Evolutionary conservation across 345 rosid species (phyloP).

Genomic region (Eucalyptus leucophloia): DNA sequence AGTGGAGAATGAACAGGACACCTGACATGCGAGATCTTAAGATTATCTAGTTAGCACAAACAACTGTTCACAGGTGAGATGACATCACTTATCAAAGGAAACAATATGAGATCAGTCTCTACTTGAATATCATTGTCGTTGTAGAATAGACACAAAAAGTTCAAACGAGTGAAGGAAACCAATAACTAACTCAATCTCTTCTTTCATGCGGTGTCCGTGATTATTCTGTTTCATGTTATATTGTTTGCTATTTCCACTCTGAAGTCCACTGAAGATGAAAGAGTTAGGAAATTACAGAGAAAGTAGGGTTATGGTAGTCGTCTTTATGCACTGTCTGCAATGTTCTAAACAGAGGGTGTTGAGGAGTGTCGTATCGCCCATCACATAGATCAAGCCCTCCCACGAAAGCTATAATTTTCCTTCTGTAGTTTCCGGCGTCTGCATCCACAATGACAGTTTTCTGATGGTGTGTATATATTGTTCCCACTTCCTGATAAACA

Average conservation of each 20-base stretch:
- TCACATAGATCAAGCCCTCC: slow-evolving; percentile 97
- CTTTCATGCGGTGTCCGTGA: neutral
- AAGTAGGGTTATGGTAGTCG: slow-evolving; percentile 90
- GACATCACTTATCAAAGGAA: neutral
- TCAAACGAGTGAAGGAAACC: neutral
- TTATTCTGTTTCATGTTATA: neutral
- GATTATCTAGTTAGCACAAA: neutral
- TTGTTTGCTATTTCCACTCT: neutral
- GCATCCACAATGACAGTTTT: slow-evolving; percentile 89
- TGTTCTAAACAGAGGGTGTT: slow-evolving; percentile 70
- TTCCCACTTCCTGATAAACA: slow-evolving; percentile 67
- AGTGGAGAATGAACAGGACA: neutral
- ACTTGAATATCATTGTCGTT: neutral
- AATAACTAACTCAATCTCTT: neutral
- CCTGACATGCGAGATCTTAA: neutral
- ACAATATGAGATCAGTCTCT: neutral
- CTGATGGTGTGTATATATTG: slow-evolving; percentile 96
- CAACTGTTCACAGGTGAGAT: neutral
- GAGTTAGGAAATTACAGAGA: slow-evolving; percentile 35
- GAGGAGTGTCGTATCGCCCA: slow-evolving; percentile 87
- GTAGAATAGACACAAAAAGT: neutral
- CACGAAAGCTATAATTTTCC: slow-evolving; percentile 85
- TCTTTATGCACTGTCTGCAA: slow-evolving; percentile 66
- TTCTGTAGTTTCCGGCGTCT: slow-evolving; percentile 60
- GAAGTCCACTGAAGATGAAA: neutral